Evolutionary conservation across 352 stramenopile genomes (phyloP).

Genomic region (Globisporangium splendens): DNA sequence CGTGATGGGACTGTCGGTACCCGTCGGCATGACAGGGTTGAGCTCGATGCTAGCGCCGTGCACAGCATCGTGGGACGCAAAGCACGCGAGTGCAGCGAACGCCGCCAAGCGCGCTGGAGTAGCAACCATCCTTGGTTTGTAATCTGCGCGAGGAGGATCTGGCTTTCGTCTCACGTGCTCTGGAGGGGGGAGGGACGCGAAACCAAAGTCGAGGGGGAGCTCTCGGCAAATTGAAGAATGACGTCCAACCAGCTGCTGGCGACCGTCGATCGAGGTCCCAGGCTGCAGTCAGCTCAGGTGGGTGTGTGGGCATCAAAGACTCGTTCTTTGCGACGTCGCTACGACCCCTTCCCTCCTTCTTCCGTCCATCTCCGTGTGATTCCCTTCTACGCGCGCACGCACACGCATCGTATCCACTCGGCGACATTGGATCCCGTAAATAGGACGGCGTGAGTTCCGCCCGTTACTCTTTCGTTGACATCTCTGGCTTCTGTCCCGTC

Average conservation of each 20-base stretch:
- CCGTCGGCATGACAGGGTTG: slow-evolving; percentile 24
- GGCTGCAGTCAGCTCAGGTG: background rate
- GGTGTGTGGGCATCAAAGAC: background rate
- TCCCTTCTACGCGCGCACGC: too few species aligned
- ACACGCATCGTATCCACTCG: too few species aligned
- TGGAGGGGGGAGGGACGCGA: background rate
- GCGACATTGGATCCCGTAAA: too few species aligned
- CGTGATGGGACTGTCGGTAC: slow-evolving; percentile 9
- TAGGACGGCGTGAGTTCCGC: too few species aligned
- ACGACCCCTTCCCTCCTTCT: background rate
- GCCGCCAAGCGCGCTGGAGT: slow-evolving; percentile 2
- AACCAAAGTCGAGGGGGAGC: background rate
- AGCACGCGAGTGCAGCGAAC: slow-evolving; percentile 6
- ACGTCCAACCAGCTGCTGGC: background rate
- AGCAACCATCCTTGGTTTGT: slow-evolving; percentile 8
- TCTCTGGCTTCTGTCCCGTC: background rate
- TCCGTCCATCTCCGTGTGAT: background rate
- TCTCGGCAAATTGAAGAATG: slow-evolving; percentile 12
- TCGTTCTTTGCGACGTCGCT: too few species aligned
- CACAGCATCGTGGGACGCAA: slow-evolving; percentile 3
- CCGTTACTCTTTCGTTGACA: background rate
- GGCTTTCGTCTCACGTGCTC: background rate
- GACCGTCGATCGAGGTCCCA: too few species aligned
- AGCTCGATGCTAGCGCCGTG: slow-evolving; percentile 16
- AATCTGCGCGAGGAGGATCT: background rate